These are phyloP conservation scores for Rugonectria rugulosa DNA, from an alignment of 2,329 filamentous ascomycete genomes.

Conservation along the genomic window DNA sequence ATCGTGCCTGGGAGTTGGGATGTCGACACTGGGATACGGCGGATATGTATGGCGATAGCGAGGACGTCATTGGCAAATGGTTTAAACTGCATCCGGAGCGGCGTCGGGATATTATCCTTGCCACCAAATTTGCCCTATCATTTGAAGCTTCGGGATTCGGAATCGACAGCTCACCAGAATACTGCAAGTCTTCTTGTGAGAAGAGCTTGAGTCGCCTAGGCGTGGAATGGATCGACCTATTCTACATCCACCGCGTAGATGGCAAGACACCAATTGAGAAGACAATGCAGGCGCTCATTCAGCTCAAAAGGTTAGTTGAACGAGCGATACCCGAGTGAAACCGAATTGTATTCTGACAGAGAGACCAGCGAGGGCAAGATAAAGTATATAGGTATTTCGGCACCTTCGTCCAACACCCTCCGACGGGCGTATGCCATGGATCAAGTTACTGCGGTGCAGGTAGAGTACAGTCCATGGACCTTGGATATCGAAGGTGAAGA, in stretches of 20 bases:
- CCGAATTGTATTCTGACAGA: no score
- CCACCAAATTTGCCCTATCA: constrained; percentile 38
- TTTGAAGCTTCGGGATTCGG: neutral
- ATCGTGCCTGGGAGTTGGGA: neutral
- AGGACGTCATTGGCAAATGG: constrained; percentile 55
- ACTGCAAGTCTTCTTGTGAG: constrained; percentile 35
- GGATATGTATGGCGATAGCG: constrained; percentile 50
- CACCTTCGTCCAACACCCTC: neutral
- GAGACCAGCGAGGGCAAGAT: constrained; percentile 61
- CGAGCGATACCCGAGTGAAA: no score
- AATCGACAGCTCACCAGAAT: constrained; percentile 34
- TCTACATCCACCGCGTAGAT: constrained; percentile 58
- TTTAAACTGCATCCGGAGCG: constrained; percentile 39
- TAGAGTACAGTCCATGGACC: constrained; percentile 60
- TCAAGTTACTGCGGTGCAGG: constrained; percentile 57
- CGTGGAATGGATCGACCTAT: constrained; percentile 59
- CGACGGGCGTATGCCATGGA: constrained; percentile 56
- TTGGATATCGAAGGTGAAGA: constrained; percentile 65
- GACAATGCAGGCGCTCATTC: constrained; percentile 54
- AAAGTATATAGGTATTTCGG: constrained; percentile 53
- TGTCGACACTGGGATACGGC: neutral
- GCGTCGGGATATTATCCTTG: constrained; percentile 54
- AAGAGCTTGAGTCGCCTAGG: constrained; percentile 42
- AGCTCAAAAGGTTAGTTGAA: constrained; percentile 29
- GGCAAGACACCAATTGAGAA: constrained; percentile 52